Evolutionary conservation across 345 rosid genomes (phyloP).

Genomic region (Psidium guajava): DNA sequence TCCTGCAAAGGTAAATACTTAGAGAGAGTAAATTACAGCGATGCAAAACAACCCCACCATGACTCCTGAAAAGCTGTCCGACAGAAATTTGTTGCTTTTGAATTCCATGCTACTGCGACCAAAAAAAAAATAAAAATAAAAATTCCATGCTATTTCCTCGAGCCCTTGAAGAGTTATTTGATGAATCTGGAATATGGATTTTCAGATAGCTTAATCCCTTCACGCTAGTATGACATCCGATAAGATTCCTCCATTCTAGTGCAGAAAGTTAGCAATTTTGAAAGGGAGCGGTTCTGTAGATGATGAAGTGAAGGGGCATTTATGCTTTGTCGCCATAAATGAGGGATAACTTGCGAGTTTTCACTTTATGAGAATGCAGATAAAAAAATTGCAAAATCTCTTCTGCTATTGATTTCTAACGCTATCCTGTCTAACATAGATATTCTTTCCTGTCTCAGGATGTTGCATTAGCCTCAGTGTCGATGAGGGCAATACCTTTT

Average conservation of each 20-base stretch:
- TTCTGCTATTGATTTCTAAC: neutral
- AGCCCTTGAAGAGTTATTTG: neutral
- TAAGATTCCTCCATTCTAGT: neutral
- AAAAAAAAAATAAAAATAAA: no score
- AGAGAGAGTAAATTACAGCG: neutral
- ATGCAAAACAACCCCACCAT: neutral
- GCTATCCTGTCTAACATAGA: neutral
- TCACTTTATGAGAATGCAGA: neutral
- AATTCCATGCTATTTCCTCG: neutral
- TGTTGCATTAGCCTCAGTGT: constrained; percentile 20
- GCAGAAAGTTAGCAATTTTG: neutral
- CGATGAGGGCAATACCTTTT: constrained; percentile 34
- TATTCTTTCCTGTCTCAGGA: neutral
- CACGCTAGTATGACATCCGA: neutral
- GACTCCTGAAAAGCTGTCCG: neutral
- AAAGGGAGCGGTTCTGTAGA: neutral
- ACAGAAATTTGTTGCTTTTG: neutral
- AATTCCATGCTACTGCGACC: no score
- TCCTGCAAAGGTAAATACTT: constrained; percentile 22
- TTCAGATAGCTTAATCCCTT: neutral
- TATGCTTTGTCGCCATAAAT: neutral
- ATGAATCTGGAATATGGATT: neutral
- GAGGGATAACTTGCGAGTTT: neutral
- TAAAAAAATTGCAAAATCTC: neutral
- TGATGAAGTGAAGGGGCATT: neutral